These are phyloP conservation scores for Xylaria acuta DNA, from an alignment of 495 filamentous ascomycete species.

Conservation along the genomic window DNA sequence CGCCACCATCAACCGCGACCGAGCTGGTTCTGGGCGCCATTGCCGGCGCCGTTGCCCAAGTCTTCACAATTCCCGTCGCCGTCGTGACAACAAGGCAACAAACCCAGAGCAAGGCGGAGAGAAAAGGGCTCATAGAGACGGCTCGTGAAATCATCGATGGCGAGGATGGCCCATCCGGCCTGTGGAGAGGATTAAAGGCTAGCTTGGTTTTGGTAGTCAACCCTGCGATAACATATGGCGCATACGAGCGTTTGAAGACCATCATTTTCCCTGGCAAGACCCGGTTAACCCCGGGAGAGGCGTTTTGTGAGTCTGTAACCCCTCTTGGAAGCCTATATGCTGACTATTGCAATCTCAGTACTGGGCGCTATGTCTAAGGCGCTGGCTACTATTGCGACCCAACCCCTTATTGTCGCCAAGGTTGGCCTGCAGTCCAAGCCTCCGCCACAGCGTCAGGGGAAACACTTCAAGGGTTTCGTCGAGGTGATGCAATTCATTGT, in stretches of 20 bases:
- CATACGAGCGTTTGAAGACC: slow-evolving; percentile 89
- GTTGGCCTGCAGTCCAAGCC: slow-evolving; percentile 94
- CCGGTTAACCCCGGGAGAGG: slow-evolving; percentile 82
- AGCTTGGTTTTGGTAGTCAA: slow-evolving; percentile 97
- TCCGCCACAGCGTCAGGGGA: slow-evolving; percentile 80
- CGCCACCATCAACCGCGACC: slow-evolving; percentile 77
- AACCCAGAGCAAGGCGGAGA: slow-evolving; percentile 81
- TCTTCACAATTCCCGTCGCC: slow-evolving; percentile 95
- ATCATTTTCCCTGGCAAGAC: slow-evolving; percentile 77
- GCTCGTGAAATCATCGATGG: slow-evolving; percentile 85
- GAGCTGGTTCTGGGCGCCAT: slow-evolving; percentile 89
- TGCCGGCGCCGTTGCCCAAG: slow-evolving; percentile 88
- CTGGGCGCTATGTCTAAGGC: slow-evolving; percentile 93
- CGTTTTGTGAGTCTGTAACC: slow-evolving; percentile 73
- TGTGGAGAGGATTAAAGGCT: slow-evolving; percentile 96
- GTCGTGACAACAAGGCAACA: slow-evolving; percentile 97
- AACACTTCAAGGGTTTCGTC: slow-evolving; percentile 91
- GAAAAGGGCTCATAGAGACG: slow-evolving; percentile 87
- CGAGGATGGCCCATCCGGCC: slow-evolving; percentile 86
- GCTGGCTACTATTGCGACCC: slow-evolving; percentile 88
- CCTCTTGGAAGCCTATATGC: neutral
- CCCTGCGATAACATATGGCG: slow-evolving; percentile 96
- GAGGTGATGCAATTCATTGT: slow-evolving; percentile 96
- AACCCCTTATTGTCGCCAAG: slow-evolving; percentile 97
- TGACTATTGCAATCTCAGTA: slow-evolving; percentile 56